A percentile compares a stretch with the other conserved stretches of the same genome.
phyloP scores from a whole-genome alignment of 2,329 filamentous ascomycete genomes.

The Tolypocladium paradoxum region DNA sequence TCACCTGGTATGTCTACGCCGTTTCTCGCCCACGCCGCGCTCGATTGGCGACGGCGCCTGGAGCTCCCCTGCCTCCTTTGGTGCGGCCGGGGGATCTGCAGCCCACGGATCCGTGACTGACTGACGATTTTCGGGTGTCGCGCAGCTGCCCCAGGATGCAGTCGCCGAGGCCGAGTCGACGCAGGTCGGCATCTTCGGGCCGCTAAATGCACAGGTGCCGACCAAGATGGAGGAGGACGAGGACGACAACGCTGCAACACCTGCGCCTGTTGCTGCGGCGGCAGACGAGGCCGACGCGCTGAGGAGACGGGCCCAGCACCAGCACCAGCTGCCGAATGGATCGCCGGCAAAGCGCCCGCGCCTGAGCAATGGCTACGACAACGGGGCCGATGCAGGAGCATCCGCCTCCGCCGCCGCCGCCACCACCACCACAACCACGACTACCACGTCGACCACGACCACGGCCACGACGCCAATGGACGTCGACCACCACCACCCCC shows the following conservation, averaged over 20 bases:
- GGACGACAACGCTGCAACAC: constrained; percentile 20
- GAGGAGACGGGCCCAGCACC: constrained; percentile 40
- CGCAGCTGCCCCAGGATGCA: constrained; percentile 39
- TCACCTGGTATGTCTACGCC: constrained; percentile 31
- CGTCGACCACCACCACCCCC: constrained; percentile 36
- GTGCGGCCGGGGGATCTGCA: not conserved
- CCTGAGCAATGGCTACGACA: constrained; percentile 53
- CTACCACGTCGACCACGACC: constrained; percentile 19
- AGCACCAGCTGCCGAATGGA: constrained; percentile 35
- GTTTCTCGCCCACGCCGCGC: not conserved
- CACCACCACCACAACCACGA: constrained; percentile 30
- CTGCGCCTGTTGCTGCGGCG: not conserved
- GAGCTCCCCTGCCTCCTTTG: not conserved
- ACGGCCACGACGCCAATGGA: constrained; percentile 47
- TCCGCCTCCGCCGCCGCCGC: constrained; percentile 16
- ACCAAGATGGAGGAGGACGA: constrained; percentile 27
- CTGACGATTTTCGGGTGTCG: not conserved
- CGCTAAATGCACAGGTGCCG: constrained; percentile 35
- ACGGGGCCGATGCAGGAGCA: constrained; percentile 33
- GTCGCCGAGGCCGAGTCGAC: constrained; percentile 34
- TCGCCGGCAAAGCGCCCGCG: constrained; percentile 48
- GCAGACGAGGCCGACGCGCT: constrained; percentile 29
- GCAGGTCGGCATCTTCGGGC: constrained; percentile 46
- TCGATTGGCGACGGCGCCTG: not conserved
- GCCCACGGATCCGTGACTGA: constrained; percentile 1